These are phyloP conservation scores for Triticum dicoccoides DNA, from an alignment of 176 grass and related monocot genomes.

Conservation along the genomic window DNA sequence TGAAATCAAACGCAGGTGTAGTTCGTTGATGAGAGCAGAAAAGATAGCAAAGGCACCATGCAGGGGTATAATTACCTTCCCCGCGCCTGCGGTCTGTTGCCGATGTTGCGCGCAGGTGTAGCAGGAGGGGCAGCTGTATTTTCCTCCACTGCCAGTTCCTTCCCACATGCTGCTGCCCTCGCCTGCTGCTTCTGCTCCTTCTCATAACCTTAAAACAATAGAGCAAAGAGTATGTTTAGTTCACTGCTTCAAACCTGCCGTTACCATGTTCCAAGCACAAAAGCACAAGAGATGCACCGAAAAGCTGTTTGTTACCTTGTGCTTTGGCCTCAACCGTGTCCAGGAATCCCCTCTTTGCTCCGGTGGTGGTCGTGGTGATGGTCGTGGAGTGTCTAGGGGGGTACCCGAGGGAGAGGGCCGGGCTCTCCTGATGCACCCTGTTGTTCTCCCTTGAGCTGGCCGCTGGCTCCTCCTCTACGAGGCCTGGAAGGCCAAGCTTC, in stretches of 20 bases:
- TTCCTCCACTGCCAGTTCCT: conserved; percentile 38
- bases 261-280: conserved; percentile 30
- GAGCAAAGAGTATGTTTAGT: background rate
- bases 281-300: background rate
- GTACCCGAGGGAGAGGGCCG: conserved; percentile 55
- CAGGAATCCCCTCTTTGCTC: conserved; percentile 64
- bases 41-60: background rate
- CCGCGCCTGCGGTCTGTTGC: conserved; percentile 32
- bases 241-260: conserved; percentile 12
- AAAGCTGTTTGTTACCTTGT: conserved; percentile 54
- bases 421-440: conserved; percentile 34
- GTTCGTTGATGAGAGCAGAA: background rate
- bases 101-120: conserved; percentile 15
- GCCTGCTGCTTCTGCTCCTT: conserved; percentile 46
- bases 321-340: conserved; percentile 48
- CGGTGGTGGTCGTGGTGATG: conserved; percentile 28
- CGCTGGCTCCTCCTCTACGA: conserved; percentile 16
- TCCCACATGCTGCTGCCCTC: conserved; percentile 40
- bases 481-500: conserved; percentile 78
- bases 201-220: conserved; percentile 45
- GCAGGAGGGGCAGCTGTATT: conserved; percentile 28
- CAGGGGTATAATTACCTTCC: conserved; percentile 35
- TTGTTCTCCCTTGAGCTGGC: background rate
- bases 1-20: background rate
- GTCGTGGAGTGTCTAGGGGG: conserved; percentile 32